Percentiles rank a stretch among this genome's conserved stretches.
phyloP scores from a whole-genome alignment of 441 rosid genomes.

The Manihot esculenta region DNA sequence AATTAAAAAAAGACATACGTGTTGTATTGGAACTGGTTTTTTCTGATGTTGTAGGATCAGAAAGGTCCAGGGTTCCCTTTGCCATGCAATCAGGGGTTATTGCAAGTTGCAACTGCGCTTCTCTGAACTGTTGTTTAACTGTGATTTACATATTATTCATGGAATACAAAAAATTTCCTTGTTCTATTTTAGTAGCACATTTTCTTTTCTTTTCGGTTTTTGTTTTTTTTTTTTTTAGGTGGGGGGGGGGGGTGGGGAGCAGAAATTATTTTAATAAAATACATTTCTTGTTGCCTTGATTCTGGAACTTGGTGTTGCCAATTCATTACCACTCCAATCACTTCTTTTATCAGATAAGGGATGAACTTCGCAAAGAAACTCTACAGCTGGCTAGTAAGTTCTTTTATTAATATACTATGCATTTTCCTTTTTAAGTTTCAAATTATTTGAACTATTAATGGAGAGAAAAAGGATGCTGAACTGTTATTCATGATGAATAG shows the following conservation, averaged over 20 bases:
- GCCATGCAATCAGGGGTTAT: neutral
- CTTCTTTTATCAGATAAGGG: conserved; percentile 56
- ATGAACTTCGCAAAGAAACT: conserved; percentile 85
- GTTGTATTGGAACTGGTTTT: neutral
- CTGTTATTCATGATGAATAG: conserved; percentile 38
- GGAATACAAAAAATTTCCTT: neutral
- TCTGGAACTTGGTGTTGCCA: neutral
- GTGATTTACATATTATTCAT: neutral
- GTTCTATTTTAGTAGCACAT: neutral
- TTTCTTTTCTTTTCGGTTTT: too few species aligned
- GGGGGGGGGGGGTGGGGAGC: too few species aligned
- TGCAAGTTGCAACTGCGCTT: neutral
- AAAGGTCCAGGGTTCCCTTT: neutral
- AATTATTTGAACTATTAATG: neutral
- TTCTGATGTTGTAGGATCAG: neutral
- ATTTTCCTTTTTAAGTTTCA: neutral
- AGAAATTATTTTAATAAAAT: neutral
- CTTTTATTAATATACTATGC: neutral
- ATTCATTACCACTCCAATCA: conserved; percentile 13
- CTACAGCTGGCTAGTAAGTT: conserved; percentile 85
- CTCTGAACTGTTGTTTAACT: neutral
- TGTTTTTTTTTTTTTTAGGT: too few species aligned
- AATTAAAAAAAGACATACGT: neutral
- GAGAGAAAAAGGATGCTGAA: neutral
- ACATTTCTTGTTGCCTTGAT: neutral